Evolutionary conservation across 2,329 filamentous ascomycete species (phyloP).

Genomic region (Cordyceps cicadae): DNA sequence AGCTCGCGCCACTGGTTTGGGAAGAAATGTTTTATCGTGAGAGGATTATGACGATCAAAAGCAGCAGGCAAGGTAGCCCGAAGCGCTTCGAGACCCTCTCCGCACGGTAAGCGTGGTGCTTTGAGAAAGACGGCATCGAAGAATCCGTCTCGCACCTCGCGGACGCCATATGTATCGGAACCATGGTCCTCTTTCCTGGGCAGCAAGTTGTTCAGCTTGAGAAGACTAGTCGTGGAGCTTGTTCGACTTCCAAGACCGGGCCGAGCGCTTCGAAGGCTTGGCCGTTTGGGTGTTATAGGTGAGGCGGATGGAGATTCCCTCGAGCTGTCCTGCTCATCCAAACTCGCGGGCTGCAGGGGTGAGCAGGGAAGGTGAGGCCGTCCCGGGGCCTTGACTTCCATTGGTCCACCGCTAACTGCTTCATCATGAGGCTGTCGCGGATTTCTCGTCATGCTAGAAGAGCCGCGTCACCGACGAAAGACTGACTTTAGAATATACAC

Average conservation of each 20-base stretch:
- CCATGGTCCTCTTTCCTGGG: slow-evolving; percentile 26
- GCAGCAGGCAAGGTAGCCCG: slow-evolving; percentile 37
- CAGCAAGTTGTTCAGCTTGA: slow-evolving; percentile 27
- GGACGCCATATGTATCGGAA: slow-evolving; percentile 34
- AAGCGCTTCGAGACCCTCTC: slow-evolving; percentile 30
- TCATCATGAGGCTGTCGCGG: not conserved
- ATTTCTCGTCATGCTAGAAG: not conserved
- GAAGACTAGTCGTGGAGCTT: slow-evolving; percentile 23
- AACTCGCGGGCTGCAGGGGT: not conserved
- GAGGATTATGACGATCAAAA: slow-evolving; percentile 38
- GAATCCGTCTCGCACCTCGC: slow-evolving; percentile 37
- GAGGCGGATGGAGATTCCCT: not conserved
- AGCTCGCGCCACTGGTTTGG: slow-evolving; percentile 39
- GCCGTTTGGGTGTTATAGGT: not conserved
- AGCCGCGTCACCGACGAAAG: not conserved
- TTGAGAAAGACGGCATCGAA: slow-evolving; percentile 42
- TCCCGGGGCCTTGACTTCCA: not conserved
- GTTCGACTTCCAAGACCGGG: slow-evolving; percentile 15
- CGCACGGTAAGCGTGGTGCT: slow-evolving; percentile 28
- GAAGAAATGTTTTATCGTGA: slow-evolving; percentile 39
- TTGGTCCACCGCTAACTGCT: not conserved
- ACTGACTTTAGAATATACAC: not conserved
- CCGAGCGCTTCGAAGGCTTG: not conserved
- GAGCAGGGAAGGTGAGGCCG: not conserved
- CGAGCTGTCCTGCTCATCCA: not conserved